These are phyloP conservation scores for Bolboschoenus planiculmis DNA, from an alignment of 176 grass and related monocot genomes.

Conservation along the genomic window DNA sequence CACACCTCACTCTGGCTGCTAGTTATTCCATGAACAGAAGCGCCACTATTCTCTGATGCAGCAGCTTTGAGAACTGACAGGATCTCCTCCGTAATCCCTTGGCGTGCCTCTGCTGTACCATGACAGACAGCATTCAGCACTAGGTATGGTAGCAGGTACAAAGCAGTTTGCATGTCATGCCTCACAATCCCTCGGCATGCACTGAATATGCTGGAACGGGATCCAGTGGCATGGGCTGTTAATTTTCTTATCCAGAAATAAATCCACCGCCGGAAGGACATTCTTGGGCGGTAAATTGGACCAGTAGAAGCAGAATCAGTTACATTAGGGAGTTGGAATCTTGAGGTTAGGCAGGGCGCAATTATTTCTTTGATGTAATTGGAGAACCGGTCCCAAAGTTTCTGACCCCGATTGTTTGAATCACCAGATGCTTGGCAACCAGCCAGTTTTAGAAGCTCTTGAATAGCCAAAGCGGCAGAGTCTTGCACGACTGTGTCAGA, in stretches of 20 bases:
- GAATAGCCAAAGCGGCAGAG: conserved; percentile 96
- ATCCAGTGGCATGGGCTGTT: conserved; percentile 61
- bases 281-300: conserved; percentile 69
- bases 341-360: conserved; percentile 91
- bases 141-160: conserved; percentile 86
- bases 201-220: conserved; percentile 73
- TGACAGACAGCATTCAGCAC: conserved; percentile 95
- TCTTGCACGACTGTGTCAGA: conserved; percentile 83
- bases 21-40: conserved; percentile 59
- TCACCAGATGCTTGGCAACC: conserved; percentile 73
- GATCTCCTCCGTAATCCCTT: conserved; percentile 88
- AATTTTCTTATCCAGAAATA: conserved; percentile 84
- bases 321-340: conserved; percentile 58
- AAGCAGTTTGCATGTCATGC: conserved; percentile 86
- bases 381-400: conserved; percentile 83
- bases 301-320: conserved; percentile 55
- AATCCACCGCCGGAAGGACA: conserved; percentile 95
- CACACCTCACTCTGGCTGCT: conserved; percentile 81
- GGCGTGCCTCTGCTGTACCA: conserved; percentile 65
- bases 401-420: conserved; percentile 64
- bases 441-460: conserved; percentile 79
- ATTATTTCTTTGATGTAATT: conserved; percentile 95
- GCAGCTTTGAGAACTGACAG: conserved; percentile 79
- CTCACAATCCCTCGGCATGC: conserved; percentile 86
- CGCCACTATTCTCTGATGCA: conserved; percentile 76